phyloP scores from a whole-genome alignment of 345 rosid species.

The Brassica rapa region DNA sequence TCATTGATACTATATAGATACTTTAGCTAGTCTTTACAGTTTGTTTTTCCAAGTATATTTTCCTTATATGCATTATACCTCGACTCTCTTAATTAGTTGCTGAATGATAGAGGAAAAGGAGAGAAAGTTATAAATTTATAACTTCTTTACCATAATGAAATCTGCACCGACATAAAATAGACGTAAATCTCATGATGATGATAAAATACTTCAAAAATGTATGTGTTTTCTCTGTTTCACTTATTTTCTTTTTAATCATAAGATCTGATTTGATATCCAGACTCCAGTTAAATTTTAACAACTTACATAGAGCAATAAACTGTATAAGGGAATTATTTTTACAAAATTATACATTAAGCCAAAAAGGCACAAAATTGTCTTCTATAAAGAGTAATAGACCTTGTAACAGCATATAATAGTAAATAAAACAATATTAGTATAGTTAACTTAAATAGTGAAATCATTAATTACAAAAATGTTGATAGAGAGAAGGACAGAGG shows the following conservation, averaged over 20 bases:
- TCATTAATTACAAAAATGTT: slow-evolving; percentile 34
- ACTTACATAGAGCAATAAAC: not conserved
- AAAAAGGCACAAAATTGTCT: too few relatives aligned
- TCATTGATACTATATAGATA: too few relatives aligned
- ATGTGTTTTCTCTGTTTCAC: not conserved
- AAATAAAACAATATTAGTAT: not conserved
- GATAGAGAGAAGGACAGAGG: slow-evolving; percentile 25
- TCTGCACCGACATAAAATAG: not conserved
- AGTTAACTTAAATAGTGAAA: slow-evolving; percentile 9
- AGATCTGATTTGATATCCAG: not conserved
- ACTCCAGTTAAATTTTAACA: not conserved
- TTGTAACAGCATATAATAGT: not conserved
- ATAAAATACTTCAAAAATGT: not conserved
- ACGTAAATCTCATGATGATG: not conserved
- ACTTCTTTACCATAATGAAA: not conserved
- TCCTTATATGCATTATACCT: not conserved
- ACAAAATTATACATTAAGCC: too few relatives aligned
- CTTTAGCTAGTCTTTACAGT: not conserved
- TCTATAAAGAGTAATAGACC: too few relatives aligned
- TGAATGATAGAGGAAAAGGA: not conserved
- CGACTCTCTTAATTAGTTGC: not conserved
- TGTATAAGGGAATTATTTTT: too few relatives aligned
- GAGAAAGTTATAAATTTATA: not conserved
- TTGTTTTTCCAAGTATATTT: not conserved
- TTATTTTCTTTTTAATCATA: not conserved